These are phyloP conservation scores for Parasitella parasitica DNA, from an alignment of 371 early-diverging fungal species.

Conservation along the genomic window DNA sequence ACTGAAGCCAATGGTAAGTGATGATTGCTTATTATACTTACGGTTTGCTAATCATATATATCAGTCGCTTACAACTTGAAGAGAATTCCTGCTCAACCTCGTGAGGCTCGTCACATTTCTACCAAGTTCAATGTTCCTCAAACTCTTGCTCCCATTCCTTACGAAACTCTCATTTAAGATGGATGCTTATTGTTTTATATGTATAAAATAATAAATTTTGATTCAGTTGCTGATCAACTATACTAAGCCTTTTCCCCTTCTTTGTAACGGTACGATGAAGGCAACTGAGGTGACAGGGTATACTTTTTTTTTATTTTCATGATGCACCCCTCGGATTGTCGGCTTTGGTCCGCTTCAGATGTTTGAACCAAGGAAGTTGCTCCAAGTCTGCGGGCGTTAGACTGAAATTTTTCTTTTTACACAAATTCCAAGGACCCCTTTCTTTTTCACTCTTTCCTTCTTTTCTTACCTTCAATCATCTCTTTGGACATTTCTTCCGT, in stretches of 20 bases:
- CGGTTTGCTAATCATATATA: not conserved
- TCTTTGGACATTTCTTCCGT: not conserved
- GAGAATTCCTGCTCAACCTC: constrained; percentile 91
- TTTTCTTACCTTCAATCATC: not conserved
- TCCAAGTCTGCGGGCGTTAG: not conserved
- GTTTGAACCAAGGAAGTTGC: not conserved
- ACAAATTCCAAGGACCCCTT: constrained; percentile 3
- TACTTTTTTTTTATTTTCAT: not conserved
- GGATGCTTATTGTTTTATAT: not conserved
- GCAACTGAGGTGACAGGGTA: not conserved
- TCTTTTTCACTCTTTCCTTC: not conserved
- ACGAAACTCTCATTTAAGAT: constrained; percentile 82
- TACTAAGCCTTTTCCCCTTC: not conserved
- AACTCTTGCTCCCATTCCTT: constrained; percentile 91
- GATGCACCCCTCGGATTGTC: not conserved
- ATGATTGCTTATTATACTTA: no score
- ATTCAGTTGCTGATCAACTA: not conserved
- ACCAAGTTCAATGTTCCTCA: constrained; percentile 86
- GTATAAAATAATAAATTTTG: not conserved
- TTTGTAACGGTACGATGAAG: no score
- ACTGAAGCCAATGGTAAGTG: constrained; percentile 50
- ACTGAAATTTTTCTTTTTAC: not conserved
- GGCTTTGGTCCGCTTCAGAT: not conserved
- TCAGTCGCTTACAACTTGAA: constrained; percentile 74
- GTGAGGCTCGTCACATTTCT: constrained; percentile 86